Conservation (phyloP, 169 alveolate species). For the Theileria equi region DNA sequence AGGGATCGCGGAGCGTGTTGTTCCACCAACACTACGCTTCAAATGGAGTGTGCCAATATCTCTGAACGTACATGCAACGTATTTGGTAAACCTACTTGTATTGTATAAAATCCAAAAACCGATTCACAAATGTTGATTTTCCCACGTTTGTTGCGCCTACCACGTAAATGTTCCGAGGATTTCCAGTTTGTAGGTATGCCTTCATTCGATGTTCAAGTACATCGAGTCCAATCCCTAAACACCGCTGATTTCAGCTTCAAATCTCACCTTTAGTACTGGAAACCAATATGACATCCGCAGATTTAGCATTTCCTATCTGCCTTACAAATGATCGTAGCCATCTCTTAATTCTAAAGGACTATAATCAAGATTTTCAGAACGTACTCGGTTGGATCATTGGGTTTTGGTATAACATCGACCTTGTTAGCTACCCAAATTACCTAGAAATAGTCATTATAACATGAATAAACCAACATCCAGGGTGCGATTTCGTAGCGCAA, state of each 20-base stretch:
- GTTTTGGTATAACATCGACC: slow-evolving; percentile 78
- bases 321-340: slow-evolving; percentile 83
- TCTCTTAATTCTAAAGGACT: slow-evolving; percentile 44
- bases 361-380: not conserved
- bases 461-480: slow-evolving; percentile 36
- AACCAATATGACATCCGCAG: slow-evolving; percentile 71
- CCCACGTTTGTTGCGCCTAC: slow-evolving; percentile 84
- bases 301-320: slow-evolving; percentile 79
- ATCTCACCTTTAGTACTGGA: slow-evolving; percentile 65
- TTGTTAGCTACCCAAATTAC: slow-evolving; percentile 81
- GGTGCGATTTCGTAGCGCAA: slow-evolving; percentile 76
- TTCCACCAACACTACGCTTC: slow-evolving; percentile 79
- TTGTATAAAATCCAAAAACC: slow-evolving; percentile 76
- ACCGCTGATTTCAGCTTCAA: not conserved
- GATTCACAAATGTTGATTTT: slow-evolving; percentile 81
- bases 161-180: slow-evolving; percentile 70
- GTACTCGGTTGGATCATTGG: slow-evolving; percentile 46
- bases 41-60: slow-evolving; percentile 68
- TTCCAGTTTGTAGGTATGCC: slow-evolving; percentile 58
- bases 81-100: slow-evolving; percentile 53
- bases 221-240: slow-evolving; percentile 59
- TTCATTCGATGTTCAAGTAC: slow-evolving; percentile 71
- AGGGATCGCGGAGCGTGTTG: slow-evolving; percentile 82
- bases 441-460: slow-evolving; percentile 13
- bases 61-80: not conserved